These are phyloP conservation scores for Globisporangium yorkense DNA, from an alignment of 352 stramenopile genomes.

Conservation along the genomic window DNA sequence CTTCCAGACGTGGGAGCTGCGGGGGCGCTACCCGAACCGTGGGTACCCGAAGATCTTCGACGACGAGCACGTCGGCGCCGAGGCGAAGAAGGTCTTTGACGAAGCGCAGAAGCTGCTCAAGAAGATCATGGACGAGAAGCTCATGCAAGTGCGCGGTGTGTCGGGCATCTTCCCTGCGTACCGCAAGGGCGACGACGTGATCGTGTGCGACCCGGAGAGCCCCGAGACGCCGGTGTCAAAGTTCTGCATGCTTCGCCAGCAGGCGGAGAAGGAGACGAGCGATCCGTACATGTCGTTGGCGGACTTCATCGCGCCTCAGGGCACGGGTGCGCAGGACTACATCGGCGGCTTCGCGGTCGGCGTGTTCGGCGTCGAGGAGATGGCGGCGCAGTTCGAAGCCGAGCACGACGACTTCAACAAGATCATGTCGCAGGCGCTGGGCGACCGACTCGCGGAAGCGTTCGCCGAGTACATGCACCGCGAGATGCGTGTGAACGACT, in stretches of 20 bases:
- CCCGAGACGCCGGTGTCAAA: slow-evolving; percentile 67
- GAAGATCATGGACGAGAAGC: slow-evolving; percentile 92
- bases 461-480: slow-evolving; percentile 97
- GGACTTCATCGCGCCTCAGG: slow-evolving; percentile 84
- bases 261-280: slow-evolving; percentile 95
- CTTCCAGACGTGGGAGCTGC: slow-evolving; percentile 98
- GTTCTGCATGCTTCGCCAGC: slow-evolving; percentile 97
- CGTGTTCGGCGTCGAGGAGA: slow-evolving; percentile 93
- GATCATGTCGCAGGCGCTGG: slow-evolving; percentile 94
- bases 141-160: slow-evolving; percentile 88
- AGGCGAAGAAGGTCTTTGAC: slow-evolving; percentile 97
- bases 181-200: slow-evolving; percentile 90
- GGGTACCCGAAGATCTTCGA: slow-evolving; percentile 99
- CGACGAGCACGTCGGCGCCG: slow-evolving; percentile 91
- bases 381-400: slow-evolving; percentile 90
- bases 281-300: slow-evolving; percentile 81
- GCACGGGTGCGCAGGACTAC: slow-evolving; percentile 10
- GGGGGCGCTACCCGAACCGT: slow-evolving; percentile 96
- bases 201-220: slow-evolving; percentile 89
- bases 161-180: slow-evolving; percentile 95
- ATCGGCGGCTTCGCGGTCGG: slow-evolving; percentile 95
- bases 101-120: slow-evolving; percentile 94
- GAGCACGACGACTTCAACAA: slow-evolving; percentile 97
- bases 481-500: slow-evolving; percentile 94
- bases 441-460: slow-evolving; percentile 72